phyloP scores from a whole-genome alignment of 805 yeast species.

The Candida krabiensis region DNA sequence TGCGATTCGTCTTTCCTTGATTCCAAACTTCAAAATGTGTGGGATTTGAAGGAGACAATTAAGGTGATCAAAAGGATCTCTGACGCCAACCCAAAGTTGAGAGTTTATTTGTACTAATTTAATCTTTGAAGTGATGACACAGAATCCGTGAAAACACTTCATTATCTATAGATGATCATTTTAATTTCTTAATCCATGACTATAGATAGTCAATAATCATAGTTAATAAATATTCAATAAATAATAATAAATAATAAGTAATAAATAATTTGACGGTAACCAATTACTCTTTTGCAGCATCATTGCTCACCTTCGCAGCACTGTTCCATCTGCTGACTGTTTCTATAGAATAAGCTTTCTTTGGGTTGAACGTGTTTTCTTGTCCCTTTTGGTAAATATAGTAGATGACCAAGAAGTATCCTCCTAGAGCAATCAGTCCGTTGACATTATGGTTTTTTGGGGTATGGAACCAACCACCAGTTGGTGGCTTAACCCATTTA shows the following conservation, averaged over 20 bases:
- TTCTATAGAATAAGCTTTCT: constrained; percentile 37
- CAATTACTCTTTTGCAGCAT: constrained; percentile 2
- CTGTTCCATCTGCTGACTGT: constrained; percentile 45
- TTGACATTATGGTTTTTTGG: constrained; percentile 51
- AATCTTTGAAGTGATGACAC: not conserved
- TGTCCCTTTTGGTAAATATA: constrained; percentile 39
- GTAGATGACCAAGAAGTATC: constrained; percentile 35
- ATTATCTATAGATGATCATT: no score
- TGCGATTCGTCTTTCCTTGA: constrained; percentile 65
- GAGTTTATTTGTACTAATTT: constrained; percentile 54
- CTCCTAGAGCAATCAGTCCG: constrained; percentile 40
- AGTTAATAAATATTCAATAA: constrained; percentile 9
- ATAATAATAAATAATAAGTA: constrained; percentile 5
- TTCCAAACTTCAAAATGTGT: constrained; percentile 55
- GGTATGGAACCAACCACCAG: constrained; percentile 59
- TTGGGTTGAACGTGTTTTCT: constrained; percentile 35
- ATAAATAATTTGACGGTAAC: not conserved
- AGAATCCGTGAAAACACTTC: no score
- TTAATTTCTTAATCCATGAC: no score
- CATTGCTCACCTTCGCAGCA: constrained; percentile 37
- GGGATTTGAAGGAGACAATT: constrained; percentile 55
- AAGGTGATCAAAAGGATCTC: constrained; percentile 40
- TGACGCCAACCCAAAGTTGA: constrained; percentile 38
- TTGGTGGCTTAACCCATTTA: constrained; percentile 40
- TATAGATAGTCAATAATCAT: no score